phyloP scores from a whole-genome alignment of 306 rosid species.

The Rubus idaeus region DNA sequence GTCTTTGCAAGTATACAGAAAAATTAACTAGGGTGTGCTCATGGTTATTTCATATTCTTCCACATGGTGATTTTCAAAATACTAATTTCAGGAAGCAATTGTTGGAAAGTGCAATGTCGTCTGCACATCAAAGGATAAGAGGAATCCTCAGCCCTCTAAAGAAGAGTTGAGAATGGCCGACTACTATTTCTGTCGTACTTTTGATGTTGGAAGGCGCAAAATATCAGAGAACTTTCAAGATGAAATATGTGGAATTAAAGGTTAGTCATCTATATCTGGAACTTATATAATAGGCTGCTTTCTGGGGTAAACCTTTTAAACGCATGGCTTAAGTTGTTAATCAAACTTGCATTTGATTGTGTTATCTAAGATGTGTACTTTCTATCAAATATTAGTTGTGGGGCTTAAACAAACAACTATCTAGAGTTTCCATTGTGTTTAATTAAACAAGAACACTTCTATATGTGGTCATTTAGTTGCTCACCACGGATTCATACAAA shows the following conservation, averaged over 20 bases:
- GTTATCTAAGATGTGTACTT: neutral
- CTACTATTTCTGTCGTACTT: constrained; percentile 46
- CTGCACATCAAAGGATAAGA: constrained; percentile 55
- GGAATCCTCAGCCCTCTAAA: constrained; percentile 54
- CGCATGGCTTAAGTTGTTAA: neutral
- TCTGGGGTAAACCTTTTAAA: neutral
- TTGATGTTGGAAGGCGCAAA: constrained; percentile 35
- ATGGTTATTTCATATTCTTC: neutral
- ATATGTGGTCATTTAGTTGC: neutral
- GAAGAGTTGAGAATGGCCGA: constrained; percentile 40
- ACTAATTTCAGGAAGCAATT: constrained; percentile 52
- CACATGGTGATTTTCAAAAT: neutral
- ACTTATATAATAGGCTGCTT: neutral
- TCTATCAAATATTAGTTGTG: neutral
- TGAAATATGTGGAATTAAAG: constrained; percentile 41
- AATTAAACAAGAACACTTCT: too few species aligned
- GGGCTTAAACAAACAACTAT: neutral
- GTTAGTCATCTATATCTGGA: constrained; percentile 32
- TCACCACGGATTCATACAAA: too few species aligned
- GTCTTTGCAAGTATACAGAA: neutral
- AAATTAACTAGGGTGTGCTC: neutral
- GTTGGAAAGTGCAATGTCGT: constrained; percentile 57
- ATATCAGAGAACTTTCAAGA: constrained; percentile 43
- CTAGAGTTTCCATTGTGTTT: neutral
- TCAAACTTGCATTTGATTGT: neutral